Percentiles rank a stretch among this genome's conserved stretches.
These are phyloP conservation scores for Tetracentron sinense DNA, from an alignment of 164 flowering plant species.

Conservation along the genomic window DNA sequence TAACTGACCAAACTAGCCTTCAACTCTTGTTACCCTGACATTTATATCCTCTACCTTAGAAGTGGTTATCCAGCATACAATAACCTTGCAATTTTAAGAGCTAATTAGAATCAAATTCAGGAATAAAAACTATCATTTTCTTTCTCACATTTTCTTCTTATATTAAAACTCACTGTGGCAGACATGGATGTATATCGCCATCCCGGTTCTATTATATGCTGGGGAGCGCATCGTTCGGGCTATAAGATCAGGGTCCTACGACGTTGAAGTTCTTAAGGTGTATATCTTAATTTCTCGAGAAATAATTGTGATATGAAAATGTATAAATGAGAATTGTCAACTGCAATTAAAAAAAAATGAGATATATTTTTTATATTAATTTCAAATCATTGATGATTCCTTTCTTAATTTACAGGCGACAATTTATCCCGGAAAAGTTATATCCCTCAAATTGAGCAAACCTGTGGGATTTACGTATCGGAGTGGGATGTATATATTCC, in stretches of 20 bases:
- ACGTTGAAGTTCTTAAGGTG: conserved; percentile 34
- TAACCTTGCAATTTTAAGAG: too few relatives aligned
- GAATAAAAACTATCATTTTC: too few relatives aligned
- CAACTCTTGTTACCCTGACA: too few relatives aligned
- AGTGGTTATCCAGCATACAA: too few relatives aligned
- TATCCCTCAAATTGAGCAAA: conserved; percentile 35
- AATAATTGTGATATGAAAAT: background rate
- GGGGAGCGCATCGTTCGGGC: conserved; percentile 41
- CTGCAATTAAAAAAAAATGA: too few relatives aligned
- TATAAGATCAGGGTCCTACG: conserved; percentile 28
- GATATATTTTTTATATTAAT: too few relatives aligned
- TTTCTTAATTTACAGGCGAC: conserved; percentile 25
- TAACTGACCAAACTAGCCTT: too few relatives aligned
- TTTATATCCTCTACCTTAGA: too few relatives aligned
- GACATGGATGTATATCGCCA: conserved; percentile 57
- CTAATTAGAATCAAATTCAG: too few relatives aligned
- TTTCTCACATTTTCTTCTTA: too few relatives aligned
- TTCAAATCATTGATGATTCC: background rate
- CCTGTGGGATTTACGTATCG: conserved; percentile 37
- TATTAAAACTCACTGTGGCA: too few relatives aligned
- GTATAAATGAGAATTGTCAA: background rate
- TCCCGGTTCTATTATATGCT: conserved; percentile 43
- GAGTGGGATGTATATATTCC: conserved; percentile 46
- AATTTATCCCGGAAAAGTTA: conserved; percentile 40
- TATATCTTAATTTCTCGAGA: background rate